Conservation (phyloP, 768 basidiomycete species). For the Lentinula aciculospora region DNA sequence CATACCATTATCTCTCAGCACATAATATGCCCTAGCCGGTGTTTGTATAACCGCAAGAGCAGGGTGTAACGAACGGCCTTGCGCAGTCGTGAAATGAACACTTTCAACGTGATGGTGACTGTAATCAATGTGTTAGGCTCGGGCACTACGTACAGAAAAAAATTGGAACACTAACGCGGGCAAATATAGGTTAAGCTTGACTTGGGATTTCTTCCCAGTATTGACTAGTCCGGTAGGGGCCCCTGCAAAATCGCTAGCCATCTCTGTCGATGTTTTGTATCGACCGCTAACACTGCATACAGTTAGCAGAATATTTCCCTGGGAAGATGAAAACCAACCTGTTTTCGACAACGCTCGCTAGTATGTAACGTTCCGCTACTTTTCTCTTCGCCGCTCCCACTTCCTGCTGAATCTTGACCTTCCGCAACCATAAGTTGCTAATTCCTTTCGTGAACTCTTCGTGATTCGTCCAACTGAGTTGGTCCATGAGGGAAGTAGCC, state of each 20-base stretch:
- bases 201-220: slow-evolving; percentile 1
- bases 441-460: slow-evolving; percentile 70
- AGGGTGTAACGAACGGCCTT: slow-evolving; percentile 42
- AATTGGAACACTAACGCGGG: slow-evolving; percentile 44
- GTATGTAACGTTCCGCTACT: slow-evolving; percentile 58
- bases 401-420: slow-evolving; percentile 35
- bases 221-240: slow-evolving; percentile 16
- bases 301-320: background rate
- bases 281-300: slow-evolving; percentile 55
- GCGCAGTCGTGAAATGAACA: slow-evolving; percentile 51
- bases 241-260: slow-evolving; percentile 69
- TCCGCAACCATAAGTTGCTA: slow-evolving; percentile 58
- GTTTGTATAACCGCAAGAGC: slow-evolving; percentile 72
- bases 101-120: slow-evolving; percentile 79
- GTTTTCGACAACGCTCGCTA: slow-evolving; percentile 70
- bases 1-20: slow-evolving; percentile 73
- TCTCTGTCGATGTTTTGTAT: slow-evolving; percentile 63
- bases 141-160: background rate
- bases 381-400: slow-evolving; percentile 33
- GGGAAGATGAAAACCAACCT: slow-evolving; percentile 35
- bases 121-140: background rate
- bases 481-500: slow-evolving; percentile 26
- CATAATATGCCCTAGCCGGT: slow-evolving; percentile 57
- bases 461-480: slow-evolving; percentile 58
- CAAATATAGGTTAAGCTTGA: slow-evolving; percentile 51